Conservation (phyloP, 306 rosid species). For the Elaeagnus macrophylla region DNA sequence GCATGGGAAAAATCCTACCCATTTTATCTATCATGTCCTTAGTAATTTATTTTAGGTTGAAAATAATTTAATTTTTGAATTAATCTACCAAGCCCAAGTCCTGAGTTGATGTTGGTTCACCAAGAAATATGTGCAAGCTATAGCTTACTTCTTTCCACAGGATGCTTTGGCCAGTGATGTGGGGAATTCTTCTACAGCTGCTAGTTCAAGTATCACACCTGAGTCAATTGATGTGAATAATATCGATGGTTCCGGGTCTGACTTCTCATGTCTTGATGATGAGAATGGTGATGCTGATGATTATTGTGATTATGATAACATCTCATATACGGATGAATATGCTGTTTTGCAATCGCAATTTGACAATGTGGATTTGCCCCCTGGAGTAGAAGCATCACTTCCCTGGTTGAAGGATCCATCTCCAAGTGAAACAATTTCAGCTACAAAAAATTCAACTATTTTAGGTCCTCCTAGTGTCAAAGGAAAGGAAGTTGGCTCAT, state of each 20-base stretch:
- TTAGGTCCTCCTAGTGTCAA: constrained; percentile 20
- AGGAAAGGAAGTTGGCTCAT: constrained; percentile 16
- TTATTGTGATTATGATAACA: constrained; percentile 29
- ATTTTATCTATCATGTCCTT: neutral
- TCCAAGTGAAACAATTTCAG: constrained; percentile 20
- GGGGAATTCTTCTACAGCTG: constrained; percentile 29
- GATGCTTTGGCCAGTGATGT: constrained; percentile 25
- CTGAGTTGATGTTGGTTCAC: neutral
- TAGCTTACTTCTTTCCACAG: constrained; percentile 20
- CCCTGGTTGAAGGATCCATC: constrained; percentile 57
- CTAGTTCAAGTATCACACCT: constrained; percentile 44
- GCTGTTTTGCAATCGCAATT: constrained; percentile 44
- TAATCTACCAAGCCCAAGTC: neutral
- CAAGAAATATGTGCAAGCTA: neutral
- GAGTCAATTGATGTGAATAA: constrained; percentile 34
- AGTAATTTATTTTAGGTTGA: neutral
- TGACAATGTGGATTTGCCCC: constrained; percentile 70
- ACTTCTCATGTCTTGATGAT: constrained; percentile 35
- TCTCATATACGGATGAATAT: constrained; percentile 32
- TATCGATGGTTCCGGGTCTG: constrained; percentile 35
- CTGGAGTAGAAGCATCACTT: constrained; percentile 69
- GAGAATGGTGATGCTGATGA: constrained; percentile 36
- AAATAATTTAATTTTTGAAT: neutral
- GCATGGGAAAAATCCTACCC: neutral
- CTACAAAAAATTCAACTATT: constrained; percentile 11